Conservation (phyloP, 1,139 yeast genomes). For the Petasospora fabianii region DNA sequence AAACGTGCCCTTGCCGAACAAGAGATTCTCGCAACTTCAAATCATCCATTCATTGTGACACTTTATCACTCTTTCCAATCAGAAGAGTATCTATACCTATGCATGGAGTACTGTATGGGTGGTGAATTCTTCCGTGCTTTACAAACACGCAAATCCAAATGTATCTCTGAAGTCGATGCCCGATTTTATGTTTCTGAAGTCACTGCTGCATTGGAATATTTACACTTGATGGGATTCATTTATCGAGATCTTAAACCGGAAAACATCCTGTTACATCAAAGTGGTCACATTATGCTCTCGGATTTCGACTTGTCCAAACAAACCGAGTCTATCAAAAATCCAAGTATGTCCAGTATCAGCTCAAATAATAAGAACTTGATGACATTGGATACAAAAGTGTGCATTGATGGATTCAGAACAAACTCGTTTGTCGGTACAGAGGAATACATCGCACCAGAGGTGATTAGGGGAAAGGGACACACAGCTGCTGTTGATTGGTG, state of each 20-base stretch:
- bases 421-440: slow-evolving; percentile 98
- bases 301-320: slow-evolving; percentile 96
- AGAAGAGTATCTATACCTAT: slow-evolving; percentile 85
- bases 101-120: slow-evolving; percentile 99
- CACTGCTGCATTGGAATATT: slow-evolving; percentile 91
- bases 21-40: slow-evolving; percentile 90
- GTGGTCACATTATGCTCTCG: slow-evolving; percentile 96
- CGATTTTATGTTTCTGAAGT: slow-evolving; percentile 96
- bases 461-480: slow-evolving; percentile 93
- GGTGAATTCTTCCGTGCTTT: slow-evolving; percentile 97
- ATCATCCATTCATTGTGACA: slow-evolving; percentile 96
- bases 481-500: slow-evolving; percentile 99
- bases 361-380: slow-evolving; percentile 27
- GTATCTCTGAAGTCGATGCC: slow-evolving; percentile 86
- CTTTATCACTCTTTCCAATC: slow-evolving; percentile 95
- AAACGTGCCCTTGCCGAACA: slow-evolving; percentile 95
- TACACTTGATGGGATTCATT: slow-evolving; percentile 94
- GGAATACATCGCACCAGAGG: slow-evolving; percentile 97
- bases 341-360: slow-evolving; percentile 35
- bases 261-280: slow-evolving; percentile 85
- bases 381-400: slow-evolving; percentile 79
- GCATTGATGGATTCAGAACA: slow-evolving; percentile 93
- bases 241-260: slow-evolving; percentile 96
- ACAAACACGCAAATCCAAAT: slow-evolving; percentile 85
- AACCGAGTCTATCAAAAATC: slow-evolving; percentile 63